Evolutionary conservation across 2,329 filamentous ascomycete genomes (phyloP), one percentile per base, ranked within the genome.

Genomic region (Xylariaceae sp.): DNA sequence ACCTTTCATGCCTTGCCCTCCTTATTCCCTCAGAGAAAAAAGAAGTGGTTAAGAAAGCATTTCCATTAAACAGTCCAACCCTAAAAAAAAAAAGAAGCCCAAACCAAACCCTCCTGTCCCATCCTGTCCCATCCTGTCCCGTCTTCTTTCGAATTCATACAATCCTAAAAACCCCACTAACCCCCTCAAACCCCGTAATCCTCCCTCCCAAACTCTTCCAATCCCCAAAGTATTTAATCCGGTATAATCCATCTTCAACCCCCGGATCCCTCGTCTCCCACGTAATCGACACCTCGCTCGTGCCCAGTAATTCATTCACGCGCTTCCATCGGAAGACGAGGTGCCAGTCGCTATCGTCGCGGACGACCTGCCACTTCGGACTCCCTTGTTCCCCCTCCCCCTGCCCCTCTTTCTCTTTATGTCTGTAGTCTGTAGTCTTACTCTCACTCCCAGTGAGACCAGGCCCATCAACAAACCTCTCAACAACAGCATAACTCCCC

Each of bases 281-380:
- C 47, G 77, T 78, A 46, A 96, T 76, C 1, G 75, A 82, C 1
- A 89, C 91, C 66, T 89, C 80, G 65, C 89, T 95, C 37, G 85
- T 86, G 0, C 86, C 91, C 29, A 89, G 71, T 3, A 91, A 61
- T 5, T 77, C 78, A 67, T 84, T 89, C 2, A 81, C 87, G 51
- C 89, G 78, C 68, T 81, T 80, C 91, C 91, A 96, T 48, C 82
- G 79, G 67, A 86, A 96, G 12, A 91, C 77, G 27, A 96, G 72
- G 62, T 83, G 80, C 91, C 91, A 96, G 68, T 96, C 91, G 7
- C 74, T 76, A 66, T 96, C 91, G 63, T 83, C 81, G n/a, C 85
- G 80, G 27, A 94, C 80, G 41, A 73, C 74, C 8, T 71, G 72
- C 91, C 91, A 96, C 2, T 62, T 63, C 30, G 50, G 34, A 31